phyloP scores from a whole-genome alignment of 768 basidiomycete genomes.

The Podaxis sp. region DNA sequence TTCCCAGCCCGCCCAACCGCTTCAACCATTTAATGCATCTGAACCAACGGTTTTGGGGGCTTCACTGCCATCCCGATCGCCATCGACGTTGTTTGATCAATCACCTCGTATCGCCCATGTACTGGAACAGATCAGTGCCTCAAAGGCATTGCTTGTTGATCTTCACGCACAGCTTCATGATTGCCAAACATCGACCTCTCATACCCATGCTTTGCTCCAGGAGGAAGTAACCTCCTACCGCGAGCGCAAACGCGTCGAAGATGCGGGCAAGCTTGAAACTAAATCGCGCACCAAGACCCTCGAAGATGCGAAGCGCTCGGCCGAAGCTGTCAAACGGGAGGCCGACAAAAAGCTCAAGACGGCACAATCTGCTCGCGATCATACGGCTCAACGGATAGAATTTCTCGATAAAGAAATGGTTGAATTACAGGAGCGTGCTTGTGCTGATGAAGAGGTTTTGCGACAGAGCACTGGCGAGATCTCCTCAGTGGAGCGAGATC shows the following conservation, averaged over 20 bases:
- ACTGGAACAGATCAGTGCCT: constrained; percentile 66
- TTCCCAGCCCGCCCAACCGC: constrained; percentile 30
- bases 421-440: constrained; percentile 51
- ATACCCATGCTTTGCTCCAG: constrained; percentile 67
- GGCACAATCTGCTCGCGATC: constrained; percentile 65
- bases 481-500: constrained; percentile 54
- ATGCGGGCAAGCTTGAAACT: constrained; percentile 71
- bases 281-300: constrained; percentile 82
- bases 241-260: constrained; percentile 79
- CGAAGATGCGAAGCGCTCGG: constrained; percentile 83
- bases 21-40: constrained; percentile 15
- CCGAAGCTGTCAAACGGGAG: constrained; percentile 78
- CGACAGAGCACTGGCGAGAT: constrained; percentile 42
- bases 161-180: constrained; percentile 70
- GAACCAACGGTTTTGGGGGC: constrained; percentile 32
- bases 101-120: constrained; percentile 74
- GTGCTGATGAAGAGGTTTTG: constrained; percentile 55
- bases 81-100: constrained; percentile 56
- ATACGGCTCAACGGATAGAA: constrained; percentile 55
- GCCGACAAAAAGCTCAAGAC: constrained; percentile 85
- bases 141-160: constrained; percentile 64
- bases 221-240: constrained; percentile 72
- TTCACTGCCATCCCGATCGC: constrained; percentile 33
- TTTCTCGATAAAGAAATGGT: constrained; percentile 63
- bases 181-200: constrained; percentile 51